A percentile compares a stretch with the other conserved stretches of the same genome.
Evolutionary conservation across 495 filamentous ascomycete genomes (phyloP).

Genomic region (Aspergillus sclerotiicarbonarius): DNA sequence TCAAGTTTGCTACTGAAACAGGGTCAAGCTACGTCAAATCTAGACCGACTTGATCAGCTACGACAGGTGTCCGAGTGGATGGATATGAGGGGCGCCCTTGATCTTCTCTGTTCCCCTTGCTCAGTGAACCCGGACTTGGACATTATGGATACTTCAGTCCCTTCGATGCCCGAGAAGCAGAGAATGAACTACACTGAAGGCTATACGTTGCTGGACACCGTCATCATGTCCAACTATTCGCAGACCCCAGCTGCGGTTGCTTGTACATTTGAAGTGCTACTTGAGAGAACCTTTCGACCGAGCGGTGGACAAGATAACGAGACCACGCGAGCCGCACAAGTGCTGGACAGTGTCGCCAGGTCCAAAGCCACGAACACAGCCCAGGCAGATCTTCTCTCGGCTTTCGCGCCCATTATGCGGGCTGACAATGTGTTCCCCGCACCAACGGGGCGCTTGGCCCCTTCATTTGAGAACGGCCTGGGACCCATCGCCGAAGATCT

Average conservation of each 20-base stretch:
- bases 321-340: constrained; percentile 23
- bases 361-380: constrained; percentile 16
- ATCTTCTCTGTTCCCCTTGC: constrained; percentile 34
- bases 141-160: constrained; percentile 59
- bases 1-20: background rate
- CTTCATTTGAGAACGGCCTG: constrained; percentile 69
- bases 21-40: constrained; percentile 16
- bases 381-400: constrained; percentile 23
- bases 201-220: constrained; percentile 57
- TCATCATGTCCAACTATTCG: constrained; percentile 39
- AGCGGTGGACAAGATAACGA: constrained; percentile 23
- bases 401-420: constrained; percentile 38
- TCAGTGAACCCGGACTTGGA: constrained; percentile 36
- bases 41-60: constrained; percentile 30
- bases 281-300: constrained; percentile 34
- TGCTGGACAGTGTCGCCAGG: constrained; percentile 23
- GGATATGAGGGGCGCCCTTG: constrained; percentile 39
- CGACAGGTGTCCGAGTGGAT: constrained; percentile 27
- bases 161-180: constrained; percentile 55
- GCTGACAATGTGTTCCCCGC: constrained; percentile 27
- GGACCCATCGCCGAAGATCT: constrained; percentile 67
- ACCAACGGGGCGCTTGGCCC: constrained; percentile 40
- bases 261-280: constrained; percentile 34
- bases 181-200: constrained; percentile 65
- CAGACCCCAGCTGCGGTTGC: constrained; percentile 33